Base-by-base conservation (phyloP, 2,329 filamentous ascomycete genomes). In the Exophiala viscosa region DNA sequence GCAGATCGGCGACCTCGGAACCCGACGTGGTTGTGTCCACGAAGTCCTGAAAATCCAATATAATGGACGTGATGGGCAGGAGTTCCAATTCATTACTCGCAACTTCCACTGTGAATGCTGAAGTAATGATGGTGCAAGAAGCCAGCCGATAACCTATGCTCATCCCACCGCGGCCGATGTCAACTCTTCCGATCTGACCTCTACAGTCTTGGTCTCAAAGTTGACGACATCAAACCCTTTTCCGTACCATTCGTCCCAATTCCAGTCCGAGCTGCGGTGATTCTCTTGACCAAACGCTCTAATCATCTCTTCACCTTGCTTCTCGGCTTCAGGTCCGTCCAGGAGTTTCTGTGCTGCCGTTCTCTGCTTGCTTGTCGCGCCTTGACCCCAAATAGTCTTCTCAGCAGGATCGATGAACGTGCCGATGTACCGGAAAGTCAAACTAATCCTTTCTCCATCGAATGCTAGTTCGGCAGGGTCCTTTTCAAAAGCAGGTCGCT, bases 361-460 rank as follows among this genome's bases (percentile, higher is more conserved):
- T 18, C 76, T 76, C 0, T 73, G 76, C 71, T 96, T 95, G 5
- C 74, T 75, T 0, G 80, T 82, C 0, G 91, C 92, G 2, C 93
- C 93, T 69, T 96, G 91, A 11, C 93, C 93, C 92, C 91, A 97
- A 49, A 99, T 95, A 2, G 72, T 72, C 28, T 75, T 75, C 35
- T 80, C 76, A n/a, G 82, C 75, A 3, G 76, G 73, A 61, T 86
- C 77, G 40, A 96, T 71, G 65, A 90, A 97, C 0, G 93, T 99
- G 1, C 84, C 90, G 59, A 99, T 96, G 18, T 83, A 78, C 40
- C 93, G 81, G 67, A 99, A 97, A 0, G 93, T 99, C 33, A 99
- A 77, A 43, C 88, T 95, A 66, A 99, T 96, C 42, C 93, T 86
- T 42, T 85, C 83, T 5, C 90, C 87, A 5, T 74, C 75, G 64